Evolutionary conservation across 164 flowering plant species (phyloP), one percentile per base, ranked within the genome.

Genomic region (Piper longum): DNA sequence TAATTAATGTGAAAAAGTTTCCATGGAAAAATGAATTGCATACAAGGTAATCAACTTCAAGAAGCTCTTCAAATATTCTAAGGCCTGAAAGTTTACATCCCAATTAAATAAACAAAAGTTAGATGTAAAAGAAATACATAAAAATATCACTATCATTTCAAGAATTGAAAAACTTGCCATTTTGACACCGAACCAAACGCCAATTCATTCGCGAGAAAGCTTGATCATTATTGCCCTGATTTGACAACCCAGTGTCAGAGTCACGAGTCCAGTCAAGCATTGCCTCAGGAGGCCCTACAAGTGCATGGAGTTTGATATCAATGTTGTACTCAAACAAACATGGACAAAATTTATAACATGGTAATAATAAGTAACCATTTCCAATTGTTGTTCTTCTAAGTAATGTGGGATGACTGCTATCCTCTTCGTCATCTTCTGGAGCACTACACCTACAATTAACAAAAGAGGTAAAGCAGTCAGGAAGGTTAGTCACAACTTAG

Each of bases 121-220:
- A 17, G 42, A 57, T 45, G 43, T 18, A 4, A 60, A 43, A 60
- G n/a, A 60, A 1, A n/a, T 4, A 4, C 17, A 11, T 26, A 36
- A 69, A 39, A 36, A 54, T n/a, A 44, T 13, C 14, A 9, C 36
- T 26, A 26, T 26, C 36, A 26, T 26, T 26, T 26, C 2, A 7
- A 55, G 57, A 68, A 52, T 26, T 45, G 57, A 54, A 57, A 66
- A 57, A 48, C 52, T 48, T 73, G 52, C 99, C 99, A 78, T 95
- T 95, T 81, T 91, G 99, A 75, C 99, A 95, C 56, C 90, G 93
- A 45, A 91, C 82, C 72, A 95, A 86, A 73, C 99, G 99, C 99
- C 99, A 91, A 75, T 85, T 83, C 75, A 86, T 95, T 70, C 87
- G 78, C 3, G 97, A 82, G 74, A 90, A 88, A 56, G 90, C 95